Conservation (phyloP, 768 basidiomycete genomes). For the Leccinum pellstonianum region DNA sequence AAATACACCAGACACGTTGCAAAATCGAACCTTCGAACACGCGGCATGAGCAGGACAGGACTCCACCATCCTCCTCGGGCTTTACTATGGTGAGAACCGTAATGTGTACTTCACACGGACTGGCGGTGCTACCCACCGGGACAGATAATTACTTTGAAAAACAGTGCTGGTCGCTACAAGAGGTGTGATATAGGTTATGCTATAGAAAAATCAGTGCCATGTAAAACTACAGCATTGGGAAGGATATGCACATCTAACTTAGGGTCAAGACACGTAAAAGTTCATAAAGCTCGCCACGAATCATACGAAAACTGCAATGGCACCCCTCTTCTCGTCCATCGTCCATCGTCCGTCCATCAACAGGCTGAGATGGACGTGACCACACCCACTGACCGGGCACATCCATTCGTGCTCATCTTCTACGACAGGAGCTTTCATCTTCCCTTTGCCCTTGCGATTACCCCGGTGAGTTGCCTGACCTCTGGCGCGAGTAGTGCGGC, state of each 20-base stretch:
- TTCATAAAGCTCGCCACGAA: constrained; percentile 9
- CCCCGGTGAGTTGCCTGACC: constrained; percentile 8
- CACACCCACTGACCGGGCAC: constrained; percentile 65
- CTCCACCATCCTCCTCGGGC: background rate
- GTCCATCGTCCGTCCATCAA: constrained; percentile 59
- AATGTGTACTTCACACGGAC: background rate
- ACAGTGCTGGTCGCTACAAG: constrained; percentile 13
- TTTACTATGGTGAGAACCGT: constrained; percentile 7
- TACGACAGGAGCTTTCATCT: constrained; percentile 34
- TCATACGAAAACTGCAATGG: constrained; percentile 42
- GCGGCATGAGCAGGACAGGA: constrained; percentile 6
- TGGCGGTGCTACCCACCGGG: background rate
- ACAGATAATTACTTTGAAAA: background rate
- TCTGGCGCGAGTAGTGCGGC: constrained; percentile 5
- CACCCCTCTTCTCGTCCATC: constrained; percentile 48
- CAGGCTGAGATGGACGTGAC: constrained; percentile 52
- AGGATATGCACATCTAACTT: constrained; percentile 5
- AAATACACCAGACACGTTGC: constrained; percentile 23
- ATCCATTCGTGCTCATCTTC: constrained; percentile 57
- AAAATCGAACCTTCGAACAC: constrained; percentile 22
- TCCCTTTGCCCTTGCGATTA: constrained; percentile 35
- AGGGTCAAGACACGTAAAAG: constrained; percentile 15
- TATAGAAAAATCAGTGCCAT: constrained; percentile 2
- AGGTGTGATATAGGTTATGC: constrained; percentile 17
- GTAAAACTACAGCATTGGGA: constrained; percentile 2